These are phyloP conservation scores for Juncus inflexus DNA, from an alignment of 176 grass and related monocot species.

Conservation along the genomic window DNA sequence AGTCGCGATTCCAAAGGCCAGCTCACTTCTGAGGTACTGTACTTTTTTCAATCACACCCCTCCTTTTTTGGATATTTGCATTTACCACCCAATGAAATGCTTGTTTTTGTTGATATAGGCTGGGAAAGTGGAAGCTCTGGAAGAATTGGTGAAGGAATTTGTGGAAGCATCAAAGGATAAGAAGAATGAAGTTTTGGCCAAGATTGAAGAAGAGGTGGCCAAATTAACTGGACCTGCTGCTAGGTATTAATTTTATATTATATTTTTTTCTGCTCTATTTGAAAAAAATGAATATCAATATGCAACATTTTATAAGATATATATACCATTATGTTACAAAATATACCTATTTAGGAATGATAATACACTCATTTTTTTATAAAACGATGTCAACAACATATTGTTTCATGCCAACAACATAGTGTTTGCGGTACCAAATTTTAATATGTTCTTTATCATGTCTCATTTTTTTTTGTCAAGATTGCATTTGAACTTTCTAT, in stretches of 20 bases:
- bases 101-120: constrained; percentile 49
- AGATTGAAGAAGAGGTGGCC: constrained; percentile 80
- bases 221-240: constrained; percentile 84
- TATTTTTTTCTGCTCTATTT: too few species aligned
- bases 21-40: constrained; percentile 64
- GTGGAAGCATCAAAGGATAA: constrained; percentile 49
- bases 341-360: background rate
- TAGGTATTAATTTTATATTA: constrained; percentile 39
- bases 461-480: too few species aligned
- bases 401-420: background rate
- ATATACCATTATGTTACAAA: background rate
- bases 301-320: too few species aligned
- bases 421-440: too few species aligned
- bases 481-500: too few species aligned
- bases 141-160: constrained; percentile 84
- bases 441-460: too few species aligned
- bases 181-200: constrained; percentile 56
- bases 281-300: too few species aligned
- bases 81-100: background rate
- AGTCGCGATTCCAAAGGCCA: constrained; percentile 77
- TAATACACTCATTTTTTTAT: background rate
- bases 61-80: background rate
- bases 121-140: constrained; percentile 59
- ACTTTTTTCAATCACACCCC: background rate
- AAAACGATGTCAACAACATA: background rate